Conservation (phyloP, 257 asterid genomes). For the Nemophila menziesii region DNA sequence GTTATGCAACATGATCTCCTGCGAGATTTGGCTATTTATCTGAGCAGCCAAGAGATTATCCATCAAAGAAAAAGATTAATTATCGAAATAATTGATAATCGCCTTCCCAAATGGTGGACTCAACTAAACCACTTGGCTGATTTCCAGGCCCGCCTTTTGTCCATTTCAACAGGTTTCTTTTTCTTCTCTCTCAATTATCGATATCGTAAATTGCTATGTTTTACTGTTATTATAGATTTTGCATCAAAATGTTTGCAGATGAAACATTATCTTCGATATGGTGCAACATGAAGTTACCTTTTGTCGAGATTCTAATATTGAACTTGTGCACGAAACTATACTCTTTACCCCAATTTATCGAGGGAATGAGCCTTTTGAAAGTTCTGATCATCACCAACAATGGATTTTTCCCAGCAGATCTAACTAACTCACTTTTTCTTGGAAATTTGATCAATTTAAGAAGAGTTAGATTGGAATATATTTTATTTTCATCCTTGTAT, state of each 20-base stretch:
- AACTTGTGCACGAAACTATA: constrained; percentile 16
- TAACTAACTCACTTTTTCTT: constrained; percentile 11
- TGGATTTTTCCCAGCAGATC: constrained; percentile 13
- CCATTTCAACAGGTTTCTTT: constrained; percentile 24
- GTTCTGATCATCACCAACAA: constrained; percentile 20
- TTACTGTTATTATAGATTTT: neutral
- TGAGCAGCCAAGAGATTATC: constrained; percentile 9
- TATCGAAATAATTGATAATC: constrained; percentile 15
- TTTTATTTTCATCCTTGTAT: constrained; percentile 17
- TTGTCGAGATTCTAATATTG: constrained; percentile 19
- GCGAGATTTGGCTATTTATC: constrained; percentile 23
- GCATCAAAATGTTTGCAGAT: constrained; percentile 22
- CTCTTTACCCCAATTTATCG: constrained; percentile 17
- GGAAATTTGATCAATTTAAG: constrained; percentile 17
- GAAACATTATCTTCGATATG: constrained; percentile 15
- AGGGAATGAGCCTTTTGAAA: constrained; percentile 15
- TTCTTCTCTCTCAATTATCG: neutral
- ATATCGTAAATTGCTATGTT: neutral
- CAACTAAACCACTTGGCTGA: constrained; percentile 10
- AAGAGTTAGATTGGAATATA: constrained; percentile 22
- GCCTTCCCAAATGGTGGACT: constrained; percentile 18
- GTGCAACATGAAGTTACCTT: constrained; percentile 14
- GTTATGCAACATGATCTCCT: constrained; percentile 27
- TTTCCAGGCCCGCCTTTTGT: constrained; percentile 15
- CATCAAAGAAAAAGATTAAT: constrained; percentile 18